Percentiles rank a stretch among this genome's conserved stretches.
Conservation (phyloP, 768 basidiomycete species). For the Russula dissimulans region DNA sequence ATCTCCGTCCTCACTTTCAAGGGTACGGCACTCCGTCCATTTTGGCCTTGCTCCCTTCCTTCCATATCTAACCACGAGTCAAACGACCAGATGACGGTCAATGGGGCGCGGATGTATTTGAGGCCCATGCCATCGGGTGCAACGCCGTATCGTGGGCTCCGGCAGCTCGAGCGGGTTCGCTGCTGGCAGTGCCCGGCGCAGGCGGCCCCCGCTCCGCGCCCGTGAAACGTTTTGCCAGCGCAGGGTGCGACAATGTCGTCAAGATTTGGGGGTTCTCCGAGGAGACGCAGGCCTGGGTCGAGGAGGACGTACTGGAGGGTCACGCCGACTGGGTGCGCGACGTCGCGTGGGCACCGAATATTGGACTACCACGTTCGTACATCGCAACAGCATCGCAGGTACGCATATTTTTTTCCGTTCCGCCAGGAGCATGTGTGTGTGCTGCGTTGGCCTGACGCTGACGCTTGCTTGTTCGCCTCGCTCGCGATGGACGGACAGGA, state of each 20-base stretch:
- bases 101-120: slow-evolving; percentile 91
- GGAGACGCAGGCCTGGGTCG: slow-evolving; percentile 79
- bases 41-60: too few species aligned
- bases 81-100: slow-evolving; percentile 76
- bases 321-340: slow-evolving; percentile 98
- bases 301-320: slow-evolving; percentile 84
- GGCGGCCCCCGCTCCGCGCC: slow-evolving; percentile 30
- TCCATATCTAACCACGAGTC: background rate
- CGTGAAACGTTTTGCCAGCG: slow-evolving; percentile 89
- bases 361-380: slow-evolving; percentile 88
- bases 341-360: slow-evolving; percentile 98
- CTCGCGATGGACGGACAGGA: slow-evolving; percentile 34
- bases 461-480: background rate
- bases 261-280: slow-evolving; percentile 90
- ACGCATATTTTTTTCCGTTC: slow-evolving; percentile 12
- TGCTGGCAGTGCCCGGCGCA: slow-evolving; percentile 63
- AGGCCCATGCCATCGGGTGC: slow-evolving; percentile 92
- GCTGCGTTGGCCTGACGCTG: background rate
- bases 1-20: slow-evolving; percentile 95
- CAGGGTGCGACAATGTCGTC: slow-evolving; percentile 93
- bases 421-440: background rate
- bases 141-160: slow-evolving; percentile 99
- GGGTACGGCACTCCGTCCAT: slow-evolving; percentile 39
- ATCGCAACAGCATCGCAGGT: slow-evolving; percentile 93
- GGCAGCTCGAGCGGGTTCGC: slow-evolving; percentile 75